Percentiles rank a stretch among this genome's conserved stretches.
Evolutionary conservation across 2,329 filamentous ascomycete genomes (phyloP).

Genomic region (Biscogniauxia mediterranea): DNA sequence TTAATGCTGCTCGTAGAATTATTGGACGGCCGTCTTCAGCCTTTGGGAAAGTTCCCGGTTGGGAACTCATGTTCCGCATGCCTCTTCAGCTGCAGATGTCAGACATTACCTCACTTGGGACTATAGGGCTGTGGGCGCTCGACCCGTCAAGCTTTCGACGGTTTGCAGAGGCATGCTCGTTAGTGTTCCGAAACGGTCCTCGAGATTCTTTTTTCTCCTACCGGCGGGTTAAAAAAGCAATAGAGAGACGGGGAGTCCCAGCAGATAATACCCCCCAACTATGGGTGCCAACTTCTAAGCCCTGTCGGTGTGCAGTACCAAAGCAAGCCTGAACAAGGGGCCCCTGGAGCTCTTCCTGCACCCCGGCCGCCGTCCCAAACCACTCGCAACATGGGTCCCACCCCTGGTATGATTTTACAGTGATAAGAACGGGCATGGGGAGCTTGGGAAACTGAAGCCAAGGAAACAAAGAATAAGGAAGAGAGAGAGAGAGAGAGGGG

Average conservation of each 20-base stretch:
- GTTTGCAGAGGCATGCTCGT: constrained; percentile 13
- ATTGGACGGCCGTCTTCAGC: constrained; percentile 6
- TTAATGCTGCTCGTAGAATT: neutral
- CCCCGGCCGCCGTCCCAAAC: constrained; percentile 32
- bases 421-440: constrained; percentile 30
- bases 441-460: constrained; percentile 21
- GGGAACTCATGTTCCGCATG: constrained; percentile 24
- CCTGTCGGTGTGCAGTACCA: constrained; percentile 31
- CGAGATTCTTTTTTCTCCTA: constrained; percentile 20
- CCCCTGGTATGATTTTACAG: constrained; percentile 26
- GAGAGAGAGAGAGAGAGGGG: too few species aligned
- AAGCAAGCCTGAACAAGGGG: constrained; percentile 28
- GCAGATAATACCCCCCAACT: constrained; percentile 22
- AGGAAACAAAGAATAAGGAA: constrained; percentile 20
- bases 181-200: constrained; percentile 14
- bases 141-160: constrained; percentile 21
- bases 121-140: constrained; percentile 23
- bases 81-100: constrained; percentile 23
- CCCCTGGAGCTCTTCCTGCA: constrained; percentile 29
- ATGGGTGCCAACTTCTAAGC: constrained; percentile 31
- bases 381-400: constrained; percentile 29
- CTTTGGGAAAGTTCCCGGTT: constrained; percentile 14
- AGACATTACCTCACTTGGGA: constrained; percentile 14
- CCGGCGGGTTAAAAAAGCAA: constrained; percentile 25
- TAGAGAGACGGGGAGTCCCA: constrained; percentile 22